Evolutionary conservation across 148 eudicot species (phyloP), one percentile per base, ranked within the genome.

Genomic region (Cornus suecica): DNA sequence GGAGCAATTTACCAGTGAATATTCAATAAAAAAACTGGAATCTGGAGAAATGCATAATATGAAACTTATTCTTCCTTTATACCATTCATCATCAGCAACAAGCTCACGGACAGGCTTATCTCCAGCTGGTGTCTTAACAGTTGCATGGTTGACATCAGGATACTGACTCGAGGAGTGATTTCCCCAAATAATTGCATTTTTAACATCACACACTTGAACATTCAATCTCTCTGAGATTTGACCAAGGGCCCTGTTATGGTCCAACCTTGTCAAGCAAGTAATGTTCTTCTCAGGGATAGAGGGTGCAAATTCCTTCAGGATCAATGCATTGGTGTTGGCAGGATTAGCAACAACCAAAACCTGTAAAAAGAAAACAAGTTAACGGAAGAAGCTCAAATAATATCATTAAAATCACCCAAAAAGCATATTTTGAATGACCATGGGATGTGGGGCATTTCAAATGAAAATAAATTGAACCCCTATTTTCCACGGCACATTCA

Each of bases 281-380:
- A 95, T 86, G 84, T 95, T 95, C 83, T 90, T 92, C 82, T 87
- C 97, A 0, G 99, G 97, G 76, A 95, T 92, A 34, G 99, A 95
- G 77, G 99, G 99, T 8, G 99, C 99, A 77, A 88, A 95, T 78
- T 95, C 99, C 88, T 95, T 95, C 64, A 95, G 83, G 83, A 95
- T 92, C 87, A 95, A 86, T 20, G 99, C 99, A 66, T 95, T 95
- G 83, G 99, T 95, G 87, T 95, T 95, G 83, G 99, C 99, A 41
- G 99, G 99, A 82, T 95, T 95, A 66, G 99, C 99, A 84, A 95
- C 97, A 76, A 95, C 99, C 96, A 95, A 81, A 74, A 95, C 99
- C 99, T 95, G 73, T 71, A 42, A 8, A 24, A 70, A 15, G 41
- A 20, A 73, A 61, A 16, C 69, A 72, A 28, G 23, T 65, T 67